Conservation (phyloP, 176 grass and related monocot species). For the Otatea glauca region DNA sequence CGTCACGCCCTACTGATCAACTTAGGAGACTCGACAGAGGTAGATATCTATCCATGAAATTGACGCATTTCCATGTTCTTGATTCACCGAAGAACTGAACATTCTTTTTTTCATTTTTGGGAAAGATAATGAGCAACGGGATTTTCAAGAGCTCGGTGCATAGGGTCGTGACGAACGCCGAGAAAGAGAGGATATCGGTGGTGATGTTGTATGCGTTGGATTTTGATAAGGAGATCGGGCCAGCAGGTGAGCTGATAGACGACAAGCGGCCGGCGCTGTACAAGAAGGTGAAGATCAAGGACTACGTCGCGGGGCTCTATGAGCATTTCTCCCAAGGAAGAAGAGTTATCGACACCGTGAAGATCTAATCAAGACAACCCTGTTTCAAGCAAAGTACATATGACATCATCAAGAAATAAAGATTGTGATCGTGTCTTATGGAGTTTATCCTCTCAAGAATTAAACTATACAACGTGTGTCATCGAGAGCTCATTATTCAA, state of each 20-base stretch:
- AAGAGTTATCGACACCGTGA: too few species aligned
- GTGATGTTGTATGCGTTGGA: constrained; percentile 52
- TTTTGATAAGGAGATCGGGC: constrained; percentile 40
- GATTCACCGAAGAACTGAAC: background rate
- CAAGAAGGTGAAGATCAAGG: constrained; percentile 41
- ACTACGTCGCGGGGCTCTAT: constrained; percentile 3
- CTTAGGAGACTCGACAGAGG: constrained; percentile 55
- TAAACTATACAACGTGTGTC: too few species aligned
- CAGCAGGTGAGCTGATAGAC: constrained; percentile 35
- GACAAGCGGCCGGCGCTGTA: constrained; percentile 38
- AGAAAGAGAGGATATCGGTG: constrained; percentile 51
- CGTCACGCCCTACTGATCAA: constrained; percentile 47
- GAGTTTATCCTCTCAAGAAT: too few species aligned
- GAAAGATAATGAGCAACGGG: constrained; percentile 68
- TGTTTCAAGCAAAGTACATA: too few species aligned
- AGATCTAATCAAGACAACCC: too few species aligned
- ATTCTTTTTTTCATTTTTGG: too few species aligned
- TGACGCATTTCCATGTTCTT: background rate
- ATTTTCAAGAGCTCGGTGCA: constrained; percentile 50
- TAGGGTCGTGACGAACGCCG: constrained; percentile 45
- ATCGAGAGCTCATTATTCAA: too few species aligned
- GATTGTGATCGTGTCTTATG: too few species aligned
- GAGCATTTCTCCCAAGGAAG: constrained; percentile 15
- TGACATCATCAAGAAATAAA: too few species aligned
- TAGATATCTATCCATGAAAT: background rate